Base-by-base conservation (phyloP, 257 asterid genomes). In the Marsdenia floribunda region DNA sequence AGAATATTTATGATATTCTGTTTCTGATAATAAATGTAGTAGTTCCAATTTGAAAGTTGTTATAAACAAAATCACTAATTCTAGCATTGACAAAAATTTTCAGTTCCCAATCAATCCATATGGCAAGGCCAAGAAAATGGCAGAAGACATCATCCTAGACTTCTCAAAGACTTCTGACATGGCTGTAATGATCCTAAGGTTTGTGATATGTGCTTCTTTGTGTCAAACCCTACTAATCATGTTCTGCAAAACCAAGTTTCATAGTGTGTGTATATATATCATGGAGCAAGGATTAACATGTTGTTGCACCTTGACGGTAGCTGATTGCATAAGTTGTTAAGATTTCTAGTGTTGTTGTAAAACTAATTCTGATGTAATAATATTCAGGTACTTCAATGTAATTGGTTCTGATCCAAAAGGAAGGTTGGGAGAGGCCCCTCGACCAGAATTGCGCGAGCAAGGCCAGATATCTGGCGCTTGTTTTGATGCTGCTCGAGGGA, bases 71-170 rank as follows among this genome's bases (percentile, higher is more conserved):
- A 66, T 29, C 3, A 66, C 75, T 75, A 58, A 77, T 71, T 10
- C 57, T 61, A 15, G 10, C 53, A 18, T 53, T 70, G 61, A 65
- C 21, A 21, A 58, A 53, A 37, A 49, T 0, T 49, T 22, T 71
- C 84, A 93, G 98, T 40, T 71, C 35, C 98, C 98, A 3, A 93
- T 91, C 46, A 93, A 91, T 86, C 97, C 98, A 29, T 93, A 93
- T 68, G 98, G 97, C 6, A 93, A 93, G 76, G 98, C 98, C 71
- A 93, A 93, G 93, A 93, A 93, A 88, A 93, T 93, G 98, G 93
- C 98, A 6, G 98, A 93, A 82, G 98, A 93, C 68, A 93, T 93
- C 70, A 93, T 93, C 69, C 33, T 79, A 76, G 98, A 93, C 85
- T 93, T 77, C 86, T 88, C 97, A 40, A 93, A 88, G 89, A 93